Base-by-base conservation (phyloP, 2,329 filamentous ascomycete genomes). In the Tolypocladium tropicale region DNA sequence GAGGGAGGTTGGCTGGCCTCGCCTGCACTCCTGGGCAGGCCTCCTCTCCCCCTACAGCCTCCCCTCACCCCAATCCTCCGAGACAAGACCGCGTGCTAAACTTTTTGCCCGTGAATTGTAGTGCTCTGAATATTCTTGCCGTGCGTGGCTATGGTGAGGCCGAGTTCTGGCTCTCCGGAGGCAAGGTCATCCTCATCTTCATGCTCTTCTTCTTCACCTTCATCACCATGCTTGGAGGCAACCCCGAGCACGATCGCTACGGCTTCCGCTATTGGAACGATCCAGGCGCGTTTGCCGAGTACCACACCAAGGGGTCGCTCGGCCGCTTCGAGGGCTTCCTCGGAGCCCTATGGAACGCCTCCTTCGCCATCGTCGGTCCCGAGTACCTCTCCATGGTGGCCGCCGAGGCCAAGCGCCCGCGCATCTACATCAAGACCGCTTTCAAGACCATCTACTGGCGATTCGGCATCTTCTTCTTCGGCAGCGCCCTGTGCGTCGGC, bases 151-250 rank as follows among this genome's bases (percentile, higher is more conserved):
- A 84, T 63, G 85, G 86, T 60, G 85, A 89, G 66, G 81, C 85
- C 12, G 88, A 92, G 65, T 92, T 92, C 63, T 85, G 79, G 79
- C 73, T 84, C 3, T 79, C 80, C 2, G 72, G 71, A 41, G 83
- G 83, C 60, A 88, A 89, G 67, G 76, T 88, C 36, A 68, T 88
- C 25, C 75, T 89, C 51, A 86, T 87, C 62, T 74, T 85, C 58
- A 82, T 84, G 14, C 74, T 89, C 54, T 85, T 90, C 67, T 72
- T 77, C 64, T 91, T 87, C 70, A 91, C 89, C n/a, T 88, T 93
- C 65, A 78, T 93, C 62, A 85, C 83, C 52, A 90, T 91, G 85
- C 75, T 90, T 9, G 89, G 88, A 37, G 89, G 86, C 33, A 92
- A 92, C 61, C 89, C 89, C 0, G 67, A 83, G 6, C 74, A 81